Evolutionary conservation across 257 asterid species (phyloP).

Genomic region (Ehretia macrophylla): DNA sequence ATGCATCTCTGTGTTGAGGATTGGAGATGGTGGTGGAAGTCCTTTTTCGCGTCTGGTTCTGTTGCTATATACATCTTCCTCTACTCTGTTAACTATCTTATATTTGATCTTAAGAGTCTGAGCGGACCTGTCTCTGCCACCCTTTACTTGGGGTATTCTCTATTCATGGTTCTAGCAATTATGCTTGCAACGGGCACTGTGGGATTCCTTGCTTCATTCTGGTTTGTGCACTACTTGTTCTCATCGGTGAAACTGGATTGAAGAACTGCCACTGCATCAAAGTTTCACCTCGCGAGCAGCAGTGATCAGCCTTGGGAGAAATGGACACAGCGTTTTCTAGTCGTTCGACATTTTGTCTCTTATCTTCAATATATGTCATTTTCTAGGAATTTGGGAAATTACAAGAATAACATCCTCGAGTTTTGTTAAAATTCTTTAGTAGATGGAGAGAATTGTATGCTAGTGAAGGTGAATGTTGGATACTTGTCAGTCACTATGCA

Average conservation of each 20-base stretch:
- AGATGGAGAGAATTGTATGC: not conserved
- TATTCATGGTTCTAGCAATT: conserved; percentile 73
- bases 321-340: conserved; percentile 12
- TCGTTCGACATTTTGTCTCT: conserved; percentile 20
- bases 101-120: conserved; percentile 78
- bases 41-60: conserved; percentile 85
- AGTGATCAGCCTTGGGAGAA: conserved; percentile 10
- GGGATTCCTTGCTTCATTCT: conserved; percentile 80
- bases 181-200: conserved; percentile 91
- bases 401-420: conserved; percentile 20
- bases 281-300: conserved; percentile 7
- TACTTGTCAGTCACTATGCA: not conserved
- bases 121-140: conserved; percentile 85
- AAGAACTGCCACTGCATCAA: conserved; percentile 9
- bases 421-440: conserved; percentile 21
- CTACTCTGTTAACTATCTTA: conserved; percentile 61
- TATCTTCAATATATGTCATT: conserved; percentile 6
- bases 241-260: conserved; percentile 85
- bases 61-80: conserved; percentile 75
- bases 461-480: conserved; percentile 4
- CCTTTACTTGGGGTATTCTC: conserved; percentile 78
- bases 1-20: conserved; percentile 94
- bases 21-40: conserved; percentile 98
- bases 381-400: conserved; percentile 19
- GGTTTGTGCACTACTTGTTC: conserved; percentile 89